Base-by-base conservation (phyloP, 768 basidiomycete genomes). In the Pleurotus tuber-regium region DNA sequence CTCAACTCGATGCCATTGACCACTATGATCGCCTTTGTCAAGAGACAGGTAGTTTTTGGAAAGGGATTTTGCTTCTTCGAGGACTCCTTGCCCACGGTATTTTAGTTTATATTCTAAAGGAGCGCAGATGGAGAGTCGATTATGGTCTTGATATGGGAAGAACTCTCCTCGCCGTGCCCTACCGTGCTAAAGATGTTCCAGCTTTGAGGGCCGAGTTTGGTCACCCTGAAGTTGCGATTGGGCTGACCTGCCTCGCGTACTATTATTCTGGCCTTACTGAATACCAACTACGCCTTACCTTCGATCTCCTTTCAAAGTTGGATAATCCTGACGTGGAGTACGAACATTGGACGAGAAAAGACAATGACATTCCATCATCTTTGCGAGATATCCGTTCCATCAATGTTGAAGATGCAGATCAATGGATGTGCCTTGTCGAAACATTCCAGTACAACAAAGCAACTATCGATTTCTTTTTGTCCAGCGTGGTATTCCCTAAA, bases 151-250 rank as follows among this genome's bases (percentile, higher is more conserved):
- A 75, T 41, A 57, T 57, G 1, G 54, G 40, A 4, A 70, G 80
- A 3, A 70, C 77, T 1, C 61, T 74, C 55, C 67, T 80, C 1
- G 78, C 79, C 1, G 78, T 81, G 0, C 79, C 80, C 0, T 81
- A 77, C 50, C 66, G 72, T n/a, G 80, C 79, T 0, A 81, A 78
- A 54, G 79, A 81, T 42, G 63, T 71, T 4, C 79, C 80, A 0
- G 64, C 75, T 11, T 53, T 62, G 10, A 64, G 70, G 24, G 70
- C 78, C 30, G 77, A 81, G 42, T 81, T 81, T 40, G 76, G 75
- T 4, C 79, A 81, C 55, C 79, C 79, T 0, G 80, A 82, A 19
- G 64, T 79, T 4, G 67, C 70, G 0, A 63, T 80, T 43, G 50
- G 63, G 10, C 60, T 80, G 46, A 80, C 79, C 0, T 79, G 71